Evolutionary conservation across 2,329 filamentous ascomycete species (phyloP), one percentile per base, ranked within the genome.

Genomic region (Colletotrichum lindemuthianum): DNA sequence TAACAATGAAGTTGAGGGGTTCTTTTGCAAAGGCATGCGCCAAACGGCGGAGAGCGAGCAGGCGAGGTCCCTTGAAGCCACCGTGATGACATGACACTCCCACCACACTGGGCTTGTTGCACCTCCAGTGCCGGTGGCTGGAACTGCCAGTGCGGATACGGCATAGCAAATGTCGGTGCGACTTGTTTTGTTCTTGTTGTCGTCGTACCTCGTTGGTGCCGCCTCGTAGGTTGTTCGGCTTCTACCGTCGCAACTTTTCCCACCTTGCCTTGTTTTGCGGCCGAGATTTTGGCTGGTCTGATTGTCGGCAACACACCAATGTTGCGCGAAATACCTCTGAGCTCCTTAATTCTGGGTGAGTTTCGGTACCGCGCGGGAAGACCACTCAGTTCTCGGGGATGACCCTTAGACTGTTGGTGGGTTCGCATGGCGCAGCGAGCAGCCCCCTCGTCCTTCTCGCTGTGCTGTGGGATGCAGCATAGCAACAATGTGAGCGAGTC

Each of bases 1-100:
- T 44, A 60, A 60, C 47, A 41, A 47, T 47, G 33, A 49, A 59
- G 53, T n/a, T 10, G 34, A 60, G 55, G 44, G 56, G 56, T 59
- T 60, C 60, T 45, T 60, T 54, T 59, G 47, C 48, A 52, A 52
- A 41, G 4, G 24, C 24, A 24, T 44, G 47, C 53, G 41, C 53
- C 55, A 49, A 50, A 58, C 37, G 45, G 55, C 15, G 55, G 53
- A 15, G 43, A 45, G 55, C 44, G 55, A 58, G 34, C 41, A 10
- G 32, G 45, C 16, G 16, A 48, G 45, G 24, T 41, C 39, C 39
- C 39, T 41, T 41, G 43, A 13, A 40, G 13, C 13, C 39, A 40
- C 13, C 10, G 39, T 40, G 39, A 40, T 40, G 39, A 40, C 39
- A 40, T 24, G 24, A 24, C 24, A 24, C 24, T 24, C 24, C 24